Conservation (phyloP, 371 early-diverging fungal genomes). For the Apophysomyces ossiformis region DNA sequence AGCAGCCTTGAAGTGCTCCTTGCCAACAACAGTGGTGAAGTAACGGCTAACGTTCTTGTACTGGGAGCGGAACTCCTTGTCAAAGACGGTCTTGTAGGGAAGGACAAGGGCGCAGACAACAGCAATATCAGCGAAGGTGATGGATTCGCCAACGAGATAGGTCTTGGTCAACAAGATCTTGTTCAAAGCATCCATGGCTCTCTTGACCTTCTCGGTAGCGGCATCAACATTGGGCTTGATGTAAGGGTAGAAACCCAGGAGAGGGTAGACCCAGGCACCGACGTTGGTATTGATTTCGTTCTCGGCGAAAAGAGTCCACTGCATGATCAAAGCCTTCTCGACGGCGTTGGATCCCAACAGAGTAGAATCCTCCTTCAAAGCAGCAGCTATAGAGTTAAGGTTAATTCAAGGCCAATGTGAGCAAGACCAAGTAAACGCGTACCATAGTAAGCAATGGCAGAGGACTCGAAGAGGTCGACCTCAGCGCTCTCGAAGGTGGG, state of each 20-base stretch:
- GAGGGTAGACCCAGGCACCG: slow-evolving; percentile 68
- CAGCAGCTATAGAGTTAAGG: slow-evolving; percentile 55
- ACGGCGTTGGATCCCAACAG: slow-evolving; percentile 70
- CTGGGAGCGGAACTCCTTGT: slow-evolving; percentile 74
- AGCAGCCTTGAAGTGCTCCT: slow-evolving; percentile 81
- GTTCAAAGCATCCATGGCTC: slow-evolving; percentile 72
- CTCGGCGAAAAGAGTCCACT: slow-evolving; percentile 80
- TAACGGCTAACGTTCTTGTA: slow-evolving; percentile 89
- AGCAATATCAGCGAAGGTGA: slow-evolving; percentile 91
- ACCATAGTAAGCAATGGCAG: slow-evolving; percentile 90
- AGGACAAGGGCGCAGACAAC: slow-evolving; percentile 63
- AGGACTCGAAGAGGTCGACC: slow-evolving; percentile 76
- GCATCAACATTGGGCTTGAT: slow-evolving; percentile 72
- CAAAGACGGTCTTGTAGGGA: slow-evolving; percentile 66
- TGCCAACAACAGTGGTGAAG: slow-evolving; percentile 84
- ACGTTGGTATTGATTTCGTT: slow-evolving; percentile 49
- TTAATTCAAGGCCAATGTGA: too few species aligned
- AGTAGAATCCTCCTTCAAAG: slow-evolving; percentile 59
- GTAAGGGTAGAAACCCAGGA: slow-evolving; percentile 66
- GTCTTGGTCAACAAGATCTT: slow-evolving; percentile 78
- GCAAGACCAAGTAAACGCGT: slow-evolving; percentile 22
- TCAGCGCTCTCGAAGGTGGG: slow-evolving; percentile 83
- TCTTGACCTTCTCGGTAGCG: slow-evolving; percentile 68
- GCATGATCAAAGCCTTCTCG: slow-evolving; percentile 81
- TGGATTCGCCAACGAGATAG: slow-evolving; percentile 89